Conservation (phyloP, 129 eudicot species). For the Flaveria ramosissima region DNA sequence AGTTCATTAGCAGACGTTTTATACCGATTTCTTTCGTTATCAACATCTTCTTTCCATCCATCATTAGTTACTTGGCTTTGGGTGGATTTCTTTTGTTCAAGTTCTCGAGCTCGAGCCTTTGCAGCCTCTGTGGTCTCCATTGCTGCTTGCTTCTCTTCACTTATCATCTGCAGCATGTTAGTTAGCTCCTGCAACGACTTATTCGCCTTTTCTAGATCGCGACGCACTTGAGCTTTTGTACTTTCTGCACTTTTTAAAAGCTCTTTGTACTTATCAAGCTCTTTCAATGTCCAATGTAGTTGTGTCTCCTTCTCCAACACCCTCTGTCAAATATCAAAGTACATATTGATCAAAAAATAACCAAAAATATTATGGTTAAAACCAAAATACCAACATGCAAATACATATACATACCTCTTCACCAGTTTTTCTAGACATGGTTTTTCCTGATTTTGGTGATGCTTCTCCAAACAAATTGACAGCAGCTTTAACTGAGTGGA, state of each 20-base stretch:
- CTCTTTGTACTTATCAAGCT: slow-evolving; percentile 67
- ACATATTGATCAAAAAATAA: neutral
- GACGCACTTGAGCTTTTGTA: slow-evolving; percentile 57
- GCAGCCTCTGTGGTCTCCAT: slow-evolving; percentile 63
- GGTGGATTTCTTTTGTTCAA: slow-evolving; percentile 46
- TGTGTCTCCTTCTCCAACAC: slow-evolving; percentile 78
- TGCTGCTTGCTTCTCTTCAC: slow-evolving; percentile 69
- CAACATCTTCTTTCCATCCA: slow-evolving; percentile 42
- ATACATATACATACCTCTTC: slow-evolving; percentile 51
- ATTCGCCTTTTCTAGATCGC: slow-evolving; percentile 71
- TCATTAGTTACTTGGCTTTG: slow-evolving; percentile 38
- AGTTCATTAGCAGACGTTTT: slow-evolving; percentile 67
- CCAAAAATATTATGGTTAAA: neutral
- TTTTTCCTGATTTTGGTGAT: slow-evolving; percentile 48
- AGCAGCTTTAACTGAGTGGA: slow-evolving; percentile 91
- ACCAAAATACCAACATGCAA: neutral
- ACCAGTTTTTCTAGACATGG: slow-evolving; percentile 47
- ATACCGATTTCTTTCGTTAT: slow-evolving; percentile 50
- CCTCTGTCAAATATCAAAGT: slow-evolving; percentile 36
- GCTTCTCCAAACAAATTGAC: slow-evolving; percentile 73
- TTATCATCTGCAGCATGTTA: slow-evolving; percentile 57
- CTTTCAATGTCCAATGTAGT: slow-evolving; percentile 67
- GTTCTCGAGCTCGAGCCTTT: slow-evolving; percentile 52
- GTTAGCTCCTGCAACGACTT: slow-evolving; percentile 58
- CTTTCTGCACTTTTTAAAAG: slow-evolving; percentile 54